Conservation (phyloP, 208 protist species). For the Novymonas esmeraldas region DNA sequence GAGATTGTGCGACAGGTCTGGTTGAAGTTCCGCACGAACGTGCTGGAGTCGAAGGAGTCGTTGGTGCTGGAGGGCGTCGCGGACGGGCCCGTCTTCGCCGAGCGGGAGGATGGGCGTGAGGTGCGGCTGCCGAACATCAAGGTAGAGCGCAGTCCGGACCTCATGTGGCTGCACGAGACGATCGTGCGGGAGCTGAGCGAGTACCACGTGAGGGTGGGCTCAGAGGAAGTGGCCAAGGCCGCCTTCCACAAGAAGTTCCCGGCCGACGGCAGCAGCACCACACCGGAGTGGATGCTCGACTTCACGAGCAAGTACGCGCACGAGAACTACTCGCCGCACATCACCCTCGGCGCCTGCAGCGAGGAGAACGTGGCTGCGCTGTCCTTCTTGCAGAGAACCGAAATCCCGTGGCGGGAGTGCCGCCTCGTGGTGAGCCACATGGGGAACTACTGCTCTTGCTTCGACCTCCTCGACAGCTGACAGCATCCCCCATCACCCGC, state of each 20-base stretch:
- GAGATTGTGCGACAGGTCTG: slow-evolving; percentile 50
- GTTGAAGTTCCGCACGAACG: slow-evolving; percentile 28
- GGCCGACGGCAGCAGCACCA: slow-evolving; percentile 30
- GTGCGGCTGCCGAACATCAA: slow-evolving; percentile 62
- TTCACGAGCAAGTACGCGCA: slow-evolving; percentile 41
- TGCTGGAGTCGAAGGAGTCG: slow-evolving; percentile 39
- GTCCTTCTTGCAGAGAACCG: slow-evolving; percentile 53
- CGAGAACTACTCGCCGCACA: slow-evolving; percentile 70
- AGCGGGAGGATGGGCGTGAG: slow-evolving; percentile 34
- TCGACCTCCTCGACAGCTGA: slow-evolving; percentile 59
- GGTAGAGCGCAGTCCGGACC: slow-evolving; percentile 40
- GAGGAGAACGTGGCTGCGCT: slow-evolving; percentile 36
- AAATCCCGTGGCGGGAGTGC: slow-evolving; percentile 68
- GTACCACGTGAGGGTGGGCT: slow-evolving; percentile 53
- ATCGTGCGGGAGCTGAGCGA: slow-evolving; percentile 45
- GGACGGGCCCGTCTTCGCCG: slow-evolving; percentile 52
- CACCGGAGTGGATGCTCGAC: slow-evolving; percentile 57
- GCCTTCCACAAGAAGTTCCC: slow-evolving; percentile 77
- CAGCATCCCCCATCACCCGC: not conserved
- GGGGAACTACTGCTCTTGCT: slow-evolving; percentile 82
- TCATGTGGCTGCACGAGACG: slow-evolving; percentile 57
- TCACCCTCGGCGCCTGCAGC: slow-evolving; percentile 72
- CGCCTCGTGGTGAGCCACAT: slow-evolving; percentile 78
- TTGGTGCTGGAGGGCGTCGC: slow-evolving; percentile 42
- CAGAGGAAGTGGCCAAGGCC: slow-evolving; percentile 54